Evolutionary conservation across 768 basidiomycete species (phyloP), one percentile per base, ranked within the genome.

Genomic region (Mycena epipterygia): DNA sequence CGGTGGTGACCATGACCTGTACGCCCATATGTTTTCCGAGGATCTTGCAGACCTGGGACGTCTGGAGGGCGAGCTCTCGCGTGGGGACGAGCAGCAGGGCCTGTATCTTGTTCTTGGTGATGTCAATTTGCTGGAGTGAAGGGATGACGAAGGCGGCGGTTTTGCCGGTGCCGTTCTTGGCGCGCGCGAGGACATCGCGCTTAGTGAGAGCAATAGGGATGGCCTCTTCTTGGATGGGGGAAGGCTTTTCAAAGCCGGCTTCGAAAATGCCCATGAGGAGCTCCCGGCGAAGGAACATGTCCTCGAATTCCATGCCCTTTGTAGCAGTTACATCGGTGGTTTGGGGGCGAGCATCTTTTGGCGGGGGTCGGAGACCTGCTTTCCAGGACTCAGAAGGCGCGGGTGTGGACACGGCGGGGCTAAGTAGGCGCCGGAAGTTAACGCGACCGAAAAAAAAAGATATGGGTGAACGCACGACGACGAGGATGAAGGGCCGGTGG

Each of bases 221-320:
- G 61, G 97, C 95, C 85, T 98, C 95, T 89, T 99, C 97, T 87
- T 99, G 97, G 82, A 99, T 98, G 71, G 97, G 97, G 29, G 95
- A 97, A 48, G 97, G 97, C 75, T 88, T 91, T 84, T 99, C 97
- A 80, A 96, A 97, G 66, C 97, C 97, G 74, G 97, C 98, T 84
- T 98, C 96, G 76, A 97, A 99, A 81, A 99, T 98, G 77, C 97
- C 97, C 97, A 99, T 99, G 80, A 99, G 90, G 70, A 99, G 91
- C 83, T 99, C 97, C 74, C 97, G 90, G 64, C 93, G 90, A 78
- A 97, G 88, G 81, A 84, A 89, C 91, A 96, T 94, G 79, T 97
- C 95, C 84, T 99, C 98, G 73, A 98, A 99, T 79, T 98, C 96
- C 76, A 91, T 87, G 70, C 97, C 97, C 82, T 96, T 94, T 30